phyloP scores from a whole-genome alignment of 768 basidiomycete species.

The Leucocoprinus sp. region DNA sequence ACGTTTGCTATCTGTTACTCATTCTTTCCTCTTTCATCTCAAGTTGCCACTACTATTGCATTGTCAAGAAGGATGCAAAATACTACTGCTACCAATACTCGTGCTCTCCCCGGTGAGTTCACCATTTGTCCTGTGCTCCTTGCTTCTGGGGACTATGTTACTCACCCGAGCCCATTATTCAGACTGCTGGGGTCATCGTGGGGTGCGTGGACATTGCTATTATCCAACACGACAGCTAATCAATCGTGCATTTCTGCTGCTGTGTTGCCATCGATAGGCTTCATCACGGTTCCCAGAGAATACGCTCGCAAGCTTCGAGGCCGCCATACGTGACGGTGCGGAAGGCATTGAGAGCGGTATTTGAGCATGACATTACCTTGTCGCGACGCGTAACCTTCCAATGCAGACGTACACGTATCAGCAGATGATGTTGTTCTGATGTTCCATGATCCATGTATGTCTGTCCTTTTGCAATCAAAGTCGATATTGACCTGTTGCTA shows the following conservation, averaged over 20 bases:
- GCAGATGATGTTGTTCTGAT: constrained; percentile 81
- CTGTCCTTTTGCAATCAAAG: constrained; percentile 8
- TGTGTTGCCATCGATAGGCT: constrained; percentile 41
- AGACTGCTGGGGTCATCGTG: constrained; percentile 67
- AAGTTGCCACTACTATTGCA: neutral
- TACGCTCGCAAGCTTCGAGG: constrained; percentile 90
- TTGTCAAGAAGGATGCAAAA: constrained; percentile 3
- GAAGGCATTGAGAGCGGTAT: constrained; percentile 98
- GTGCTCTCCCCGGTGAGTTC: constrained; percentile 26
- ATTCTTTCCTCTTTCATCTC: neutral
- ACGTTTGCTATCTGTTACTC: neutral
- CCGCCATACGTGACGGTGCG: constrained; percentile 90
- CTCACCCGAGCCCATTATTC: neutral
- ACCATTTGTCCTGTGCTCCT: neutral
- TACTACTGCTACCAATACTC: neutral
- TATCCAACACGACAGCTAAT: neutral
- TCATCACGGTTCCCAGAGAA: constrained; percentile 87
- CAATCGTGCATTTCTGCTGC: neutral
- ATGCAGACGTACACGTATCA: constrained; percentile 90
- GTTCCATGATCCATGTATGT: constrained; percentile 87
- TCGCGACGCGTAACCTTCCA: constrained; percentile 52
- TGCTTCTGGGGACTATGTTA: constrained; percentile 1
- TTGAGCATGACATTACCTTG: constrained; percentile 29
- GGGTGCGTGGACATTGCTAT: constrained; percentile 25
- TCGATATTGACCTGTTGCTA: constrained; percentile 13